phyloP scores from a whole-genome alignment of 768 basidiomycete species.

The Russula sp. region DNA sequence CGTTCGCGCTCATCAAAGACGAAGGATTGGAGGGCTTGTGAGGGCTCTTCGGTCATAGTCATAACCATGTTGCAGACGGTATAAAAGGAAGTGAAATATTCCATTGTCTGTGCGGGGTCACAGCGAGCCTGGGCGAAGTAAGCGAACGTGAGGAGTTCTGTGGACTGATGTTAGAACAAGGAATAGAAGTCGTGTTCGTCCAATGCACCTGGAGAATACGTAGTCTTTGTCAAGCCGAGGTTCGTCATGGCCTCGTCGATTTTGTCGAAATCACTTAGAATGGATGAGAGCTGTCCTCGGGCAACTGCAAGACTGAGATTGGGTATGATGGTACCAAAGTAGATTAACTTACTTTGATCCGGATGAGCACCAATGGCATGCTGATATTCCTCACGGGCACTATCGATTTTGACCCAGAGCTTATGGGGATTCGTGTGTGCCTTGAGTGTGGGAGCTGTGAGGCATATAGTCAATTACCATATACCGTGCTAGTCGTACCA shows the following conservation, averaged over 20 bases:
- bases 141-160: conserved; percentile 71
- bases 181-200: neutral
- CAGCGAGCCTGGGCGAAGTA: conserved; percentile 80
- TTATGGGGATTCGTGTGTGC: conserved; percentile 35
- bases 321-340: neutral
- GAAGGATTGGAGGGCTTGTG: conserved; percentile 49
- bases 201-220: conserved; percentile 56
- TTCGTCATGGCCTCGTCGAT: conserved; percentile 37
- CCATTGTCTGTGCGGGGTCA: conserved; percentile 56
- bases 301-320: conserved; percentile 39
- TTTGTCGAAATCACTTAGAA: conserved; percentile 38
- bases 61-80: conserved; percentile 47
- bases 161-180: neutral
- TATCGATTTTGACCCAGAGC: conserved; percentile 48
- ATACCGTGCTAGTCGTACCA: neutral
- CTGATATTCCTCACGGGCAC: conserved; percentile 66
- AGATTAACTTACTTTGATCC: conserved; percentile 56
- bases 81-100: conserved; percentile 57
- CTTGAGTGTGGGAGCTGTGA: conserved; percentile 42
- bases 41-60: conserved; percentile 41
- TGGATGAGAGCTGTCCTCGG: conserved; percentile 43
- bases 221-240: conserved; percentile 62
- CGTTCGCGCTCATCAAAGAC: conserved; percentile 56
- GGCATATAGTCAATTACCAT: neutral
- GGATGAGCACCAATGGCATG: conserved; percentile 68